Base-by-base conservation (phyloP, 169 alveolate genomes). In the Hammondia hammondi region DNA sequence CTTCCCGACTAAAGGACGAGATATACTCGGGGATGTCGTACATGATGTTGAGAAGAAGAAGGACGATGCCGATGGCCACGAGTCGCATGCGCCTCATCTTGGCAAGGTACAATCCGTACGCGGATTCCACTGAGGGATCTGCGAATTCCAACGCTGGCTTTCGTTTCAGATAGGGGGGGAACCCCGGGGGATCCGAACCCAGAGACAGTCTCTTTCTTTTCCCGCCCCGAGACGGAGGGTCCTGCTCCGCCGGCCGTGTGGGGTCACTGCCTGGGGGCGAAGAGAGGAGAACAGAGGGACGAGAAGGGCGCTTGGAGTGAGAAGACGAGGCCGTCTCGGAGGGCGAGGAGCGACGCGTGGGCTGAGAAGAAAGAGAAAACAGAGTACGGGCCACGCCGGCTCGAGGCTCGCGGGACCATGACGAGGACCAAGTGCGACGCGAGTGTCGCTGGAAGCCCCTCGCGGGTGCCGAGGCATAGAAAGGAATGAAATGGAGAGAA, bases 1-100 rank as follows among this genome's bases (percentile, higher is more conserved):
- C n/a, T n/a, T 67, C 77, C 77, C 32, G 77, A 29, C 32, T 4
- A 21, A 67, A 67, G 10, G n/a, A 67, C 35, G 77, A 67, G 35
- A 81, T 91, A 85, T 87, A 91, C 57, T 91, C 94, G 12, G 94
- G 94, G 46, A 91, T 46, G 94, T 91, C 94, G 46, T 91, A 91
- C 81, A 91, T 77, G 27, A 87, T 71, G 45, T 91, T 91, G 57
- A 91, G 81, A 32, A 91, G 57, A 35, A 91, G 72, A 24, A 87
- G 77, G 37, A 91, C 35, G 10, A 91, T 14, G 45, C 94, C 94
- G 21, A 91, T 87, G 52, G 81, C 81, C 21, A 91, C 88, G 4
- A 91, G 81, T 19, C 94, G 89, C 56, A 45, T 45, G 72, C 57
- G 81, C 56, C 94, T 88, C 45, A 87, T 87, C 43, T 91, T 71